Conservation (phyloP, 805 yeast species). For the Candida orba region DNA sequence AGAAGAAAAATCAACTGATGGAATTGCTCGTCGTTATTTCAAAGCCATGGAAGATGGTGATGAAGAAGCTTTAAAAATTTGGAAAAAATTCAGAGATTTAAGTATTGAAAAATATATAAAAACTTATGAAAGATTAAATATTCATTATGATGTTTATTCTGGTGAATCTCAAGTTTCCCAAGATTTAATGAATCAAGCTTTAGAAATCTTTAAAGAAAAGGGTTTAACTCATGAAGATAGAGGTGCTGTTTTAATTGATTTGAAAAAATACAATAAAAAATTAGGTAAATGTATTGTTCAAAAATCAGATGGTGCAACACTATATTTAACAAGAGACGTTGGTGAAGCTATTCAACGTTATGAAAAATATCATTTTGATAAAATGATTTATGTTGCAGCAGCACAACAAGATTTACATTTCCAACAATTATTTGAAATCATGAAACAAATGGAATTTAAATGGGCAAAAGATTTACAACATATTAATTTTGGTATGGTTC, state of each 20-base stretch:
- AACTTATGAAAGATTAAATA: constrained; percentile 90
- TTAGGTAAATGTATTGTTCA: constrained; percentile 89
- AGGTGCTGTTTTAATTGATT: constrained; percentile 86
- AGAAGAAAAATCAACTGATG: constrained; percentile 52
- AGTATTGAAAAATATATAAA: constrained; percentile 79
- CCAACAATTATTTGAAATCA: constrained; percentile 89
- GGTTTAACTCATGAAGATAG: constrained; percentile 75
- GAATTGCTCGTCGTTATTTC: constrained; percentile 82
- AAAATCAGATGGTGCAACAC: constrained; percentile 91
- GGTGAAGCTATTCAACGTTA: constrained; percentile 94
- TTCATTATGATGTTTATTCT: constrained; percentile 78
- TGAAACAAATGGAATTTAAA: constrained; percentile 81
- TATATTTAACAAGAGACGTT: constrained; percentile 91
- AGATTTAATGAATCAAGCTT: constrained; percentile 60
- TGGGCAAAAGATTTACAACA: constrained; percentile 83
- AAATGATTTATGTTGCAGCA: constrained; percentile 94
- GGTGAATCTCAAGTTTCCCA: constrained; percentile 93
- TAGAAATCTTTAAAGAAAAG: constrained; percentile 54
- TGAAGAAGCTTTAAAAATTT: constrained; percentile 61
- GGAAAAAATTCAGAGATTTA: constrained; percentile 87
- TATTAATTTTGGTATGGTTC: constrained; percentile 95
- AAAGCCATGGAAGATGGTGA: constrained; percentile 93
- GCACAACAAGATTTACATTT: constrained; percentile 92
- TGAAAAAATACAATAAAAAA: constrained; percentile 79
- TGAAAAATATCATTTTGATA: constrained; percentile 78